Conservation (phyloP, 106 monocot species). For the Acanthochlamys bracteata region DNA sequence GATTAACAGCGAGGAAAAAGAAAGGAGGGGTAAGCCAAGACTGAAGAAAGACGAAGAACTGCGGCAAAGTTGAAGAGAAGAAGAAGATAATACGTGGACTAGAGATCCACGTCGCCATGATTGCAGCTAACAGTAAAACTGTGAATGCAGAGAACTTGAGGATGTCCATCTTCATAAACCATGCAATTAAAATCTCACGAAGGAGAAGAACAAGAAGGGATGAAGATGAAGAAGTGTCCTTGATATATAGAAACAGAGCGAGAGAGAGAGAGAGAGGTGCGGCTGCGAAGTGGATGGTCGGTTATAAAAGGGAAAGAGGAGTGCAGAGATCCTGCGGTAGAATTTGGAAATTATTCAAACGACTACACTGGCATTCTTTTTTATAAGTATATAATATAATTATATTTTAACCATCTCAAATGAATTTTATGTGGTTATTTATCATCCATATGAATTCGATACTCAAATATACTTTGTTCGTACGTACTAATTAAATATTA, state of each 20-base stretch:
- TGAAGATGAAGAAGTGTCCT: neutral
- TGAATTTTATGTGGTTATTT: no score
- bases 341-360: no score
- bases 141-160: neutral
- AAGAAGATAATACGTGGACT: neutral
- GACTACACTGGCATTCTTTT: no score
- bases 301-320: neutral
- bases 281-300: neutral
- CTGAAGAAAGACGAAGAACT: neutral
- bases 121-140: neutral
- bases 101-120: neutral
- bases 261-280: neutral
- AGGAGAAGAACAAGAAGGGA: neutral
- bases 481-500: no score
- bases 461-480: no score
- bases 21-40: neutral
- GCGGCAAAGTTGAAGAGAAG: neutral
- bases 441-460: no score
- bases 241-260: neutral
- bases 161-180: neutral
- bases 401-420: no score
- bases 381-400: no score
- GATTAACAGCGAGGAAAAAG: neutral
- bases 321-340: no score
- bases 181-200: neutral